These are phyloP conservation scores for Albifimbria verrucaria DNA, from an alignment of 2,329 filamentous ascomycete genomes.

Conservation along the genomic window DNA sequence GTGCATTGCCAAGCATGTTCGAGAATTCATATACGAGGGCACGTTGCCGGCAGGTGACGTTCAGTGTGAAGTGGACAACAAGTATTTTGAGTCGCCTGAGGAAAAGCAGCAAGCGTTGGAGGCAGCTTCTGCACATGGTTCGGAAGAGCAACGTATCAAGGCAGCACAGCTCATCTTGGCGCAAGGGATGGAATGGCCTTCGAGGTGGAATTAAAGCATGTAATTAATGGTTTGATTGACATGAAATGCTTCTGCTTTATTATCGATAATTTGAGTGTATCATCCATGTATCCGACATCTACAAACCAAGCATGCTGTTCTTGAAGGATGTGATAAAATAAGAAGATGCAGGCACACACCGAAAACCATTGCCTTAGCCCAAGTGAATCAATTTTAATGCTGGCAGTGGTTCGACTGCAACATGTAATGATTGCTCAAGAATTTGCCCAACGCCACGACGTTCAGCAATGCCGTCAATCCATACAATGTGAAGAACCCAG, in stretches of 20 bases:
- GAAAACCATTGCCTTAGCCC: not conserved
- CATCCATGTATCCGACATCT: no score
- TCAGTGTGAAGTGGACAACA: not conserved
- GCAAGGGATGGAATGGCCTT: not conserved
- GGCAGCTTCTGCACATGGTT: not conserved
- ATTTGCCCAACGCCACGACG: not conserved
- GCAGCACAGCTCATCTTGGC: not conserved
- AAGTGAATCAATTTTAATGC: not conserved
- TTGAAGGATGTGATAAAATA: no score
- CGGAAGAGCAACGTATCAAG: not conserved
- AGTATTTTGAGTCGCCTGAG: not conserved
- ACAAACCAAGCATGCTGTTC: no score
- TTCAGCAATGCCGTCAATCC: not conserved
- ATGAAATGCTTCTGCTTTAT: no score
- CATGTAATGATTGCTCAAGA: not conserved
- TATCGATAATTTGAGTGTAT: no score
- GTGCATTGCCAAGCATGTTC: conserved; percentile 32
- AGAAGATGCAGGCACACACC: no score
- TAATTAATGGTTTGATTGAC: no score
- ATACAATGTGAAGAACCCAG: not conserved
- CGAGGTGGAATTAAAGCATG: not conserved
- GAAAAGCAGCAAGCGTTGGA: not conserved
- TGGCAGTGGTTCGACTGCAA: not conserved
- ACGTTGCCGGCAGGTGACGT: conserved; percentile 25
- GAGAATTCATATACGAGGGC: conserved; percentile 33